Evolutionary conservation across 73 alveolate species (phyloP).

Genomic region (Tetrahymena thermophila): DNA sequence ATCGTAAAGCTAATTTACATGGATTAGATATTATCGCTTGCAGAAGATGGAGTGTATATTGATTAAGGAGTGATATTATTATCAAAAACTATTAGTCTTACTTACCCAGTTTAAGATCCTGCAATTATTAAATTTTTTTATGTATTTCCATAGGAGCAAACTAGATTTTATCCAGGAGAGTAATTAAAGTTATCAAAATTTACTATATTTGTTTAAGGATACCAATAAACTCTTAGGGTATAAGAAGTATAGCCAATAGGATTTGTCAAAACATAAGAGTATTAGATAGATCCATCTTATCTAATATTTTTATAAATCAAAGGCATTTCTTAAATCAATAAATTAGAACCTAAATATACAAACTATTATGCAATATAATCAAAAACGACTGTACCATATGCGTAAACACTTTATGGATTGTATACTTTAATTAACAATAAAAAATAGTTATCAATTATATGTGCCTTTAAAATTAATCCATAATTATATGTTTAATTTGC

Average conservation of each 20-base stretch:
- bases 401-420: background rate
- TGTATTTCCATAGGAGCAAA: background rate
- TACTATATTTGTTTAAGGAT: background rate
- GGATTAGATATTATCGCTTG: background rate
- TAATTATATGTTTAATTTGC: background rate
- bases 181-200: background rate
- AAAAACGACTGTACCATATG: background rate
- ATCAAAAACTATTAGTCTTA: background rate
- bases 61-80: background rate
- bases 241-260: background rate
- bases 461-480: background rate
- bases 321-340: background rate
- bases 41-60: background rate
- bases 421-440: background rate
- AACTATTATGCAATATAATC: background rate
- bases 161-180: background rate
- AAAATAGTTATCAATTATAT: background rate
- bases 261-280: background rate
- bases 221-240: background rate
- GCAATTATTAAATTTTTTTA: background rate
- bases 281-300: background rate
- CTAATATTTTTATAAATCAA: background rate
- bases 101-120: background rate
- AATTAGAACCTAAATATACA: background rate
- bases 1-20: background rate